phyloP scores from a whole-genome alignment of 768 basidiomycete genomes.

The Hemileccinum impolitum region DNA sequence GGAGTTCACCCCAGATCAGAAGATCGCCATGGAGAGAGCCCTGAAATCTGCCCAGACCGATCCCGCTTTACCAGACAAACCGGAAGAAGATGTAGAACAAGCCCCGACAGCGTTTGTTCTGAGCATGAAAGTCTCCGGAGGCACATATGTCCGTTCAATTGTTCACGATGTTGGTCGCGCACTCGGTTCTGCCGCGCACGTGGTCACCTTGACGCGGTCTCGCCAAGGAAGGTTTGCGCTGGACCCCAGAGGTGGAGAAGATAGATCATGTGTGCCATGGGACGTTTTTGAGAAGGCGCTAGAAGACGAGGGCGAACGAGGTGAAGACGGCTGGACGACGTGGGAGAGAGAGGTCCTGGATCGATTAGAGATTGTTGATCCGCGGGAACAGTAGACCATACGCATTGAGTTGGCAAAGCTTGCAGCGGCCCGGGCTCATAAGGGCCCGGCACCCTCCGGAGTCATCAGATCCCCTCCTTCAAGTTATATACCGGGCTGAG shows the following conservation, averaged over 20 bases:
- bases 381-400: constrained; percentile 11
- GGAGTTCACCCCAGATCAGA: constrained; percentile 63
- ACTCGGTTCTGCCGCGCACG: constrained; percentile 86
- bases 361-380: constrained; percentile 56
- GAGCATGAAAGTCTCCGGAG: constrained; percentile 91
- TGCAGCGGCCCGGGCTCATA: constrained; percentile 5
- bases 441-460: constrained; percentile 5
- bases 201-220: constrained; percentile 86
- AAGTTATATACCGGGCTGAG: constrained; percentile 13
- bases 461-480: not conserved
- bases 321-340: constrained; percentile 62
- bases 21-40: constrained; percentile 63
- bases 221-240: constrained; percentile 81
- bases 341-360: constrained; percentile 86
- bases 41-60: constrained; percentile 48
- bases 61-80: constrained; percentile 33
- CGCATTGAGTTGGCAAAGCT: not conserved
- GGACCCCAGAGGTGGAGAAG: constrained; percentile 47
- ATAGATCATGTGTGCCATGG: constrained; percentile 69
- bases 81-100: constrained; percentile 32
- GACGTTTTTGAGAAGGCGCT: constrained; percentile 64
- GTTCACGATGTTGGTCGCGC: constrained; percentile 88
- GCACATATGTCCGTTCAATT: constrained; percentile 95
- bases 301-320: constrained; percentile 48
- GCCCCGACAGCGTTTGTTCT: constrained; percentile 79